These are phyloP conservation scores for Phytopythium litorale DNA, from an alignment of 352 stramenopile species.

Conservation along the genomic window DNA sequence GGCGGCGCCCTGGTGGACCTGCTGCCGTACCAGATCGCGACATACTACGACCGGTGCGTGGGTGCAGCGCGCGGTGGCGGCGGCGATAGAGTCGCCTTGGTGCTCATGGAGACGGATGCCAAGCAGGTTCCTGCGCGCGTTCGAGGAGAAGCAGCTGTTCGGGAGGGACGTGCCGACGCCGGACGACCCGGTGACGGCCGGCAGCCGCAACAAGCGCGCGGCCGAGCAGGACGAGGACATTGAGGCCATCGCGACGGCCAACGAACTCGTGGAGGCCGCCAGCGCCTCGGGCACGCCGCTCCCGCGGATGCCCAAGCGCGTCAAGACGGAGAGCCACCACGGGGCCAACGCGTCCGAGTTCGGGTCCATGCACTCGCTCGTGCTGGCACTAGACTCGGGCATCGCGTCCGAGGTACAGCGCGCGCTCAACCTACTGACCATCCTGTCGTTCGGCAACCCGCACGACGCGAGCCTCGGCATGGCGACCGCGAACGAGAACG, in stretches of 20 bases:
- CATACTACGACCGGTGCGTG: slow-evolving; percentile 48
- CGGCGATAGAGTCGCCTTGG: background rate
- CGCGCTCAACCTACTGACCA: slow-evolving; percentile 67
- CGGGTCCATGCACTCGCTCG: slow-evolving; percentile 60
- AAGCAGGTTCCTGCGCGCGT: slow-evolving; percentile 27
- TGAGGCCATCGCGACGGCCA: slow-evolving; percentile 50
- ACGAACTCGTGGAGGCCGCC: slow-evolving; percentile 64
- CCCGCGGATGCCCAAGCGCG: slow-evolving; percentile 51
- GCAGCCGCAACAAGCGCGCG: slow-evolving; percentile 26
- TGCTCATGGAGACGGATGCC: background rate
- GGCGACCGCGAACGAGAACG: slow-evolving; percentile 37
- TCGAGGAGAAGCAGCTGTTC: slow-evolving; percentile 80
- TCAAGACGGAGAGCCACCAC: slow-evolving; percentile 42
- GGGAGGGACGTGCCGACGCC: slow-evolving; percentile 40
- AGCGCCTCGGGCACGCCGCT: slow-evolving; percentile 56
- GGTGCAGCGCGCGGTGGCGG: background rate
- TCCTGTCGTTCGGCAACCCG: slow-evolving; percentile 56
- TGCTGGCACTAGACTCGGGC: slow-evolving; percentile 68
- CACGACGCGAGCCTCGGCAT: slow-evolving; percentile 17
- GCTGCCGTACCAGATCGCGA: slow-evolving; percentile 57
- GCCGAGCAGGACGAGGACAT: slow-evolving; percentile 11
- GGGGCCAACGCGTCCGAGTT: slow-evolving; percentile 27
- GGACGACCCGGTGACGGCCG: slow-evolving; percentile 12
- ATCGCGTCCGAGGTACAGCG: slow-evolving; percentile 46
- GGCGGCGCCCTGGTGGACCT: slow-evolving; percentile 52